Evolutionary conservation across 179 eudicot species (phyloP), one percentile per base, ranked within the genome.

Genomic region (Patellifolia procumbens): DNA sequence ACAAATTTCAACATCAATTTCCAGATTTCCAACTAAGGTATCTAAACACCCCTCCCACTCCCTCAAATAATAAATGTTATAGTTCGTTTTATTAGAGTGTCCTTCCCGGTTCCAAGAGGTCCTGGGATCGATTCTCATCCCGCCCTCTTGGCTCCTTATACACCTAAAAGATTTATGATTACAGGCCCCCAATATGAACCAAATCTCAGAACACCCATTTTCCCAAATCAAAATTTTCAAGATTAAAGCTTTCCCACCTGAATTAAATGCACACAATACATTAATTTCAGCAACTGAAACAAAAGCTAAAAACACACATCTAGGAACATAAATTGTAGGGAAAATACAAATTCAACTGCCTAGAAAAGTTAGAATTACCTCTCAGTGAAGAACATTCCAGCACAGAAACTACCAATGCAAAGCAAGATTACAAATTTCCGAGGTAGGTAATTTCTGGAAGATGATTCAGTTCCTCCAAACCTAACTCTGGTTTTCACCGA

Each of bases 391-490:
- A 92, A 80, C 87, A 91, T 85, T 45, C 96, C 98, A 74, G 88
- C 89, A 74, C 90, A 92, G 77, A 94, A 94, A 76, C 97, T 87
- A 35, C 83, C 87, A 76, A 94, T 76, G 80, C 98, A 94, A 1
- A 94, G 83, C 60, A 89, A 85, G 77, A 92, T 76, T 32, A 89
- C 88, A 83, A 91, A 83, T 77, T 84, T 89, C 20, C 86, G 67
- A 42, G 92, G 89, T 19, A 94, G 4, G 11, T 83, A 81, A 35
- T 80, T 86, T 65, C 88, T 91, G n/a, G 91, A 80, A 74, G 79
- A 60, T 20, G 65, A 77, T 46, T 85, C 91, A 77, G 32, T 53
- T 53, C 85, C 83, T 13, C 77, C 83, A 11, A 74, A 22, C 37
- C 70, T 76, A 68, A 26, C 84, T 87, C 85, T 87, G 81, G 79